phyloP scores from a whole-genome alignment of 805 yeast species.

The Candida easanensis region DNA sequence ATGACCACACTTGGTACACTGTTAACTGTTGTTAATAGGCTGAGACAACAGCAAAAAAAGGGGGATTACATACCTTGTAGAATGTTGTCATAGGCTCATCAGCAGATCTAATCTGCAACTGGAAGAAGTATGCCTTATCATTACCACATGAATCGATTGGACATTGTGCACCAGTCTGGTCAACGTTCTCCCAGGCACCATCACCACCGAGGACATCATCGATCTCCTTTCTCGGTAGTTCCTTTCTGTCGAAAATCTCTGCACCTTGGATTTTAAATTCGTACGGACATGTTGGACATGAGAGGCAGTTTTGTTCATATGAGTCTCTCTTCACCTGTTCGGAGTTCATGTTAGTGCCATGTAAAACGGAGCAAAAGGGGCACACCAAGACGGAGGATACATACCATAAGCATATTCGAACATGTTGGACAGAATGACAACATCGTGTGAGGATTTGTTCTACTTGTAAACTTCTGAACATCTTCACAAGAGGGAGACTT shows the following conservation, averaged over 20 bases:
- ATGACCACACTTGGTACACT: constrained; percentile 83
- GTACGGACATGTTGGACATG: constrained; percentile 92
- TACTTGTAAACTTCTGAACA: neutral
- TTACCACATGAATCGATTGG: constrained; percentile 84
- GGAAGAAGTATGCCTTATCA: constrained; percentile 93
- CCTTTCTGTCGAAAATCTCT: constrained; percentile 81
- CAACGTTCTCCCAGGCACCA: constrained; percentile 99
- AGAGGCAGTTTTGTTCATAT: constrained; percentile 3
- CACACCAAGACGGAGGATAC: too few relatives aligned
- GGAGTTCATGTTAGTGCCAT: neutral
- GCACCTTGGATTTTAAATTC: constrained; percentile 85
- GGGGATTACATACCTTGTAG: constrained; percentile 46
- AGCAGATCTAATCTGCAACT: constrained; percentile 93
- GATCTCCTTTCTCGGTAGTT: constrained; percentile 80
- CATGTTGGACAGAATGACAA: constrained; percentile 94
- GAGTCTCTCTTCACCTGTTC: constrained; percentile 8
- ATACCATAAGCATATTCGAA: constrained; percentile 80
- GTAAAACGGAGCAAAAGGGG: too few relatives aligned
- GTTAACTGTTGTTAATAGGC: neutral
- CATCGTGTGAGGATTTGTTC: constrained; percentile 43
- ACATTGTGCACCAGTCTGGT: constrained; percentile 91
- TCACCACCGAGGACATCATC: constrained; percentile 97
- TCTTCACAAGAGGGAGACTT: too few relatives aligned
- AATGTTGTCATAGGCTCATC: constrained; percentile 99
- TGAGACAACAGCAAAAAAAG: neutral